Evolutionary conservation across 176 grass and related monocot genomes (phyloP), one percentile per base, ranked within the genome.

Genomic region (Hordeum marinum): DNA sequence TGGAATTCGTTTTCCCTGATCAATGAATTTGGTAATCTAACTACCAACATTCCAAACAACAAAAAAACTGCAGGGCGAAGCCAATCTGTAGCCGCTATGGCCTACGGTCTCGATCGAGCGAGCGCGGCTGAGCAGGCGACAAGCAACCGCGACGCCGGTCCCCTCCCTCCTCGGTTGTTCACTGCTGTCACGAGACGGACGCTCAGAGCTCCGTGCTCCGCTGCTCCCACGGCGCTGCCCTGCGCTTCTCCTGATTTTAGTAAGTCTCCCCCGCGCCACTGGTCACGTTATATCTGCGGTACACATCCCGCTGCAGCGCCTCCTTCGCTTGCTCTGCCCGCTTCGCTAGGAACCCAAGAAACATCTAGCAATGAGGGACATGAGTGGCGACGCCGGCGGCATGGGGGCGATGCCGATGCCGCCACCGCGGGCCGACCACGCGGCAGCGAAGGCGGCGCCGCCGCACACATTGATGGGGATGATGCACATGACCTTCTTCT

Each of bases 401-500:
- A 92, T 94, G 85, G 87, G 67, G 8, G 0, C 50, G 48, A 94
- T 70, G 87, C 9, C 9, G n/a, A 77, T 78, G 90, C 2, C 85
- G 79, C 88, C 90, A 4, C 90, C 92, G 81, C 79, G 14, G 37
- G 62, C 27, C 62, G 71, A 15, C 68, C 58, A 58, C 75, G 24
- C 29, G 26, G 48, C 60, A 7, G 1, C 11, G 5, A 63, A 32
- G 68, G 1, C 77, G 1, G 27, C 85, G 1, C n/a, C 79, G 7
- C 1, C 82, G 36, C 88, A 72, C 66, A 48, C 36, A 8, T 64
- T 36, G 87, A 15, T 21, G 72, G 29, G 31, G 70, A 77, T 75
- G 83, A 91, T 87, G 91, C 94, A 91, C 67, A 91, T 87, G 94
- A 37, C 86, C 66, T 95, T 95, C 80, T 95, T 87, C 79, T 95